Evolutionary conservation across 139 green algal species (phyloP).

Genomic region (Micractinium sp.): DNA sequence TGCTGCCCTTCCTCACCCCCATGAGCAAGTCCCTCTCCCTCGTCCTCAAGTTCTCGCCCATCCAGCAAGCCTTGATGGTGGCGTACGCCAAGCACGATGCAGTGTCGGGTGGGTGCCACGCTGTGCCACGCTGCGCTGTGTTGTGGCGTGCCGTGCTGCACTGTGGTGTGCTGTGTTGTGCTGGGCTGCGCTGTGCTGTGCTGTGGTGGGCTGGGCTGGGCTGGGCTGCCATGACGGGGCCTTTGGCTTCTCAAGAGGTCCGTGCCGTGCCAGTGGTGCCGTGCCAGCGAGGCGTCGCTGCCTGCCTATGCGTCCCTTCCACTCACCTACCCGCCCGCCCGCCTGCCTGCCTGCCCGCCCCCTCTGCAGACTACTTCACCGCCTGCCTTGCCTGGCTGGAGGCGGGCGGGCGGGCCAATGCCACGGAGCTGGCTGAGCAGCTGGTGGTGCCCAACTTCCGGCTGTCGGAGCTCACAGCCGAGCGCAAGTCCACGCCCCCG

Average conservation of each 20-base stretch:
- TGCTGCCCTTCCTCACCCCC: slow-evolving; percentile 20
- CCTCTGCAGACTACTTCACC: slow-evolving; percentile 18
- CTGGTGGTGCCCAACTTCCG: neutral
- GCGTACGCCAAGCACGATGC: slow-evolving; percentile 21
- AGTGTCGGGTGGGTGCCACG: neutral
- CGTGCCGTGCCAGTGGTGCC: too few species aligned
- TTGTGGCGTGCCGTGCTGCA: neutral
- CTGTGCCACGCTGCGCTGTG: neutral
- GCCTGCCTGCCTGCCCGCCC: neutral
- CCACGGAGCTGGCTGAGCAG: neutral
- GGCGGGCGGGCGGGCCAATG: neutral
- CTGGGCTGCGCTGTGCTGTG: too few species aligned
- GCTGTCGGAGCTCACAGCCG: neutral
- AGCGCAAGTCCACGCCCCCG: neutral
- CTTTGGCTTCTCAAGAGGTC: too few species aligned
- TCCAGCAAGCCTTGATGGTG: slow-evolving; percentile 21
- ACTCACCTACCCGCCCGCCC: neutral
- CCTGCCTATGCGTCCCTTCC: too few species aligned
- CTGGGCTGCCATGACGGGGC: too few species aligned
- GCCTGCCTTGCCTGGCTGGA: slow-evolving; percentile 20
- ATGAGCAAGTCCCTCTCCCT: slow-evolving; percentile 10
- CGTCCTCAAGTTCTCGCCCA: slow-evolving; percentile 18
- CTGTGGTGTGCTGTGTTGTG: neutral
- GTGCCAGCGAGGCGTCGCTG: too few species aligned
- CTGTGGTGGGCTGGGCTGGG: too few species aligned